phyloP scores from a whole-genome alignment of 2,329 filamentous ascomycete genomes.

The Botryotinia calthae region DNA sequence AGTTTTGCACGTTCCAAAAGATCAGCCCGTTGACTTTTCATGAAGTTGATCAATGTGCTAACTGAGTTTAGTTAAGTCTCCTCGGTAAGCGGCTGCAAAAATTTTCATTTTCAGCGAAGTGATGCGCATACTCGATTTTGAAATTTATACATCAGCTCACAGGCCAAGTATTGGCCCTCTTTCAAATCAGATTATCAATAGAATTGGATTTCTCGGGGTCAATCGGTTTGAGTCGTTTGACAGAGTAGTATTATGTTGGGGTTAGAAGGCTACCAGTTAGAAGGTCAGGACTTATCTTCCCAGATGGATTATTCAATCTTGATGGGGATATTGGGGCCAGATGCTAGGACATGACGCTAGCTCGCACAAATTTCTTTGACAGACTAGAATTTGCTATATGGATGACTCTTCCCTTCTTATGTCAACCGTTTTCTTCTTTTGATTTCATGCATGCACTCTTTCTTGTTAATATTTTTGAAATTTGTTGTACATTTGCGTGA shows the following conservation, averaged over 20 bases:
- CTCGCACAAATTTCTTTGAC: neutral
- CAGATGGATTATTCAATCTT: neutral
- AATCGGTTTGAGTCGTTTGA: slow-evolving; percentile 5
- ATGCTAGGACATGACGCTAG: slow-evolving; percentile 4
- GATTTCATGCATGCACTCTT: neutral
- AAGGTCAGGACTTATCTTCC: slow-evolving; percentile 4
- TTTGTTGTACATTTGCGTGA: neutral
- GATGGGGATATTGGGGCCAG: neutral
- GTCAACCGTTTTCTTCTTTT: neutral
- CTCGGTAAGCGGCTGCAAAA: slow-evolving; percentile 1
- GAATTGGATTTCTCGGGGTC: neutral
- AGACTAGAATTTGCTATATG: neutral
- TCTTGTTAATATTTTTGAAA: neutral
- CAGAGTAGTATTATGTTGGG: slow-evolving; percentile 8
- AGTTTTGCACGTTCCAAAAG: neutral
- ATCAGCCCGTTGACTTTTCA: neutral
- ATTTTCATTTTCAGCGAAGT: neutral
- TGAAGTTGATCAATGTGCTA: neutral
- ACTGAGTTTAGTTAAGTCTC: neutral
- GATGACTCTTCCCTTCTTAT: neutral
- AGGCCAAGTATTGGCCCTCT: neutral
- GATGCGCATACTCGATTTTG: neutral
- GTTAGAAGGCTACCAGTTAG: slow-evolving; percentile 2
- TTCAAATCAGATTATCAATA: neutral
- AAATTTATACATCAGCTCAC: neutral